A percentile compares a stretch with the other conserved stretches of the same genome.
Conservation (phyloP, 352 stramenopile genomes). For the Phytophthora cactorum region DNA sequence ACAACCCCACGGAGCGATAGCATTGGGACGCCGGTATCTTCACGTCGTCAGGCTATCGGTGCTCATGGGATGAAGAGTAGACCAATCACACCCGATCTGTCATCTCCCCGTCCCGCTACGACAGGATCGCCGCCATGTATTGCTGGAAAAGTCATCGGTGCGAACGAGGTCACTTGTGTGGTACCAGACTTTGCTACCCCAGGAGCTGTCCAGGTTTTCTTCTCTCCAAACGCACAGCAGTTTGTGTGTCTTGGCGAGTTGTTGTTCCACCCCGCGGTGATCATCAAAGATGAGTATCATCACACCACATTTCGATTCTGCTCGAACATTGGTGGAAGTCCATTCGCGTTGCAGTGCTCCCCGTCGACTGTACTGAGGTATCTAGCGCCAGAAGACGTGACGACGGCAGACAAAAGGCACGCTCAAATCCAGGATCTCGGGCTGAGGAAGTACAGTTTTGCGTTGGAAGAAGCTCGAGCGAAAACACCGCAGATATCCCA, state of each 20-base stretch:
- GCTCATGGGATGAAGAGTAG: not conserved
- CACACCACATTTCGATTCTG: conserved; percentile 53
- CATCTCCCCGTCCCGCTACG: not conserved
- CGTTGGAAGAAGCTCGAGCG: conserved; percentile 9
- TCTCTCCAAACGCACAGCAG: conserved; percentile 79
- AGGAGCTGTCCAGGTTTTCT: conserved; percentile 52
- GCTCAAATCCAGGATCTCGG: conserved; percentile 35
- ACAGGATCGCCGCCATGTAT: conserved; percentile 46
- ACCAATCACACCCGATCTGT: not conserved
- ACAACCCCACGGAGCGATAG: conserved; percentile 3
- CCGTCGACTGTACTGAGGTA: conserved; percentile 59
- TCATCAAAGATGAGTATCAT: conserved; percentile 54
- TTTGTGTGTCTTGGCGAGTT: conserved; percentile 70
- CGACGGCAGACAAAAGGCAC: conserved; percentile 46
- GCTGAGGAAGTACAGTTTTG: conserved; percentile 24
- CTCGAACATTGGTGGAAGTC: conserved; percentile 65
- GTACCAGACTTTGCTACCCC: conserved; percentile 61
- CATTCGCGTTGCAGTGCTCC: conserved; percentile 61
- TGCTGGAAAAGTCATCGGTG: conserved; percentile 50
- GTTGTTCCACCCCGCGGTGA: conserved; percentile 56
- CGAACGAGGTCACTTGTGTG: conserved; percentile 54
- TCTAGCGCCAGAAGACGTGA: conserved; percentile 44
- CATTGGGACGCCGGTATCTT: not conserved
- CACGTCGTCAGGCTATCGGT: conserved; percentile 7
- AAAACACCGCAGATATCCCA: not conserved